These are phyloP conservation scores for Thermothielavioides terrestris DNA, from an alignment of 495 filamentous ascomycete species.

Conservation along the genomic window DNA sequence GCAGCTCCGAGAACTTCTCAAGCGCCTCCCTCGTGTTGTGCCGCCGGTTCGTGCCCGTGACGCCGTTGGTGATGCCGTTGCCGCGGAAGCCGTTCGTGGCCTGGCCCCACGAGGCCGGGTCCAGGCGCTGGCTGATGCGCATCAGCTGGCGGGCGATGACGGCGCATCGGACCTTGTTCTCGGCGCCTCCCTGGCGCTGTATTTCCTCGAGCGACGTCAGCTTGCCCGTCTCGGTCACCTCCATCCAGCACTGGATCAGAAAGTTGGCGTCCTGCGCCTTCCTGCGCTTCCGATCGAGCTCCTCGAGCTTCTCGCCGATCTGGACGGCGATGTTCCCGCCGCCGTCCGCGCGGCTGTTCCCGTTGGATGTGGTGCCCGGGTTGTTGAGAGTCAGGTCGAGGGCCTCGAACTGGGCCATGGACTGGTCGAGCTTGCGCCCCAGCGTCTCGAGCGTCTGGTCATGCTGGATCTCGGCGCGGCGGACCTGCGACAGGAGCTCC, in stretches of 20 bases:
- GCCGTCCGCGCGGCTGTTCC: constrained; percentile 47
- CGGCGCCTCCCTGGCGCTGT: constrained; percentile 64
- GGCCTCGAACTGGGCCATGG: constrained; percentile 81
- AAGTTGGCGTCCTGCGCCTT: constrained; percentile 90
- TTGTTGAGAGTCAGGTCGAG: constrained; percentile 72
- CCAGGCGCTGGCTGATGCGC: constrained; percentile 77
- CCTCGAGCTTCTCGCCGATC: constrained; percentile 87
- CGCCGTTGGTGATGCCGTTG: constrained; percentile 48
- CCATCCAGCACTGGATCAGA: constrained; percentile 89
- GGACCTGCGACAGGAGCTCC: constrained; percentile 78
- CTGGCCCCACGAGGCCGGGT: constrained; percentile 61
- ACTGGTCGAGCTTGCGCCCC: constrained; percentile 79
- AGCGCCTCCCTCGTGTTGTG: constrained; percentile 80
- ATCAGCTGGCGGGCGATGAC: constrained; percentile 82
- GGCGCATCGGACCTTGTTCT: constrained; percentile 82
- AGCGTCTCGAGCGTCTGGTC: constrained; percentile 77
- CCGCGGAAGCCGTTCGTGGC: constrained; percentile 43
- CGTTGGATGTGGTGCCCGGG: constrained; percentile 28
- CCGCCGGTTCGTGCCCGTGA: constrained; percentile 30
- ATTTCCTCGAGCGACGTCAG: constrained; percentile 74
- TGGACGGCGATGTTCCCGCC: constrained; percentile 85
- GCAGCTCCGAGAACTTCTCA: constrained; percentile 90
- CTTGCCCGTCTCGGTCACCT: constrained; percentile 78
- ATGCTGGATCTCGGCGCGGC: constrained; percentile 86
- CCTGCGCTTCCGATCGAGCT: constrained; percentile 83